Base-by-base conservation (phyloP, 148 eudicot genomes). In the Silene latifolia region DNA sequence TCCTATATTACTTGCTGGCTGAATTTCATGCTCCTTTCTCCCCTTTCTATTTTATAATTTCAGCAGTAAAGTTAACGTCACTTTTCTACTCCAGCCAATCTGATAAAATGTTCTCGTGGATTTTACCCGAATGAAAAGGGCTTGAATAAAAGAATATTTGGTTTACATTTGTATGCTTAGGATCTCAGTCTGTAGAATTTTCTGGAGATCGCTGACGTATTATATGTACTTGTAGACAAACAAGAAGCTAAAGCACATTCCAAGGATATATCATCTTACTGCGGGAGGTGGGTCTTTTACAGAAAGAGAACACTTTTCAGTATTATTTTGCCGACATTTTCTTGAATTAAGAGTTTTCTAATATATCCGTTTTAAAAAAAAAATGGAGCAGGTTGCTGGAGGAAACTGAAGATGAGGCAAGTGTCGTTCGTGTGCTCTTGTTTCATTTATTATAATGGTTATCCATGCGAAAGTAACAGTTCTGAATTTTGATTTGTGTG, bases 161-260 rank as follows among this genome's bases (percentile, higher is more conserved):
- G 5, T 77, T 57, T 21, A 25, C n/a, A 35, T 20, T 21, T 35
- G 48, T 29, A 46, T 32, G 61, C 15, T 27, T 32, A 21, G 21
- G 57, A 47, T 44, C 59, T 69, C 65, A 5, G 7, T 15, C 70
- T 57, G n/a, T n/a, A 54, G n/a, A 5, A 13, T 39, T 11, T 21
- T 71, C 11, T 1, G 8, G 56, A 54, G 39, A 46, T 53, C 64
- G 61, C 19, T 59, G 65, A 57, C 42, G 48, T 23, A 58, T 69
- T 10, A 57, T 72, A 13, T 74, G 56, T 76, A 62, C 39, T 80
- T 72, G 65, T 69, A 95, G 98, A 88, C 84, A 90, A 83, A 80
- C 98, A 92, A 88, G 96, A 88, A 89, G 97, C 98, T 54, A 85
- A 86, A 73, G 97, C 97, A 76, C 86, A 95, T 85, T 89, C 97